Base-by-base conservation (phyloP, 2,329 filamentous ascomycete species). In the Diplodia scrobiculata region DNA sequence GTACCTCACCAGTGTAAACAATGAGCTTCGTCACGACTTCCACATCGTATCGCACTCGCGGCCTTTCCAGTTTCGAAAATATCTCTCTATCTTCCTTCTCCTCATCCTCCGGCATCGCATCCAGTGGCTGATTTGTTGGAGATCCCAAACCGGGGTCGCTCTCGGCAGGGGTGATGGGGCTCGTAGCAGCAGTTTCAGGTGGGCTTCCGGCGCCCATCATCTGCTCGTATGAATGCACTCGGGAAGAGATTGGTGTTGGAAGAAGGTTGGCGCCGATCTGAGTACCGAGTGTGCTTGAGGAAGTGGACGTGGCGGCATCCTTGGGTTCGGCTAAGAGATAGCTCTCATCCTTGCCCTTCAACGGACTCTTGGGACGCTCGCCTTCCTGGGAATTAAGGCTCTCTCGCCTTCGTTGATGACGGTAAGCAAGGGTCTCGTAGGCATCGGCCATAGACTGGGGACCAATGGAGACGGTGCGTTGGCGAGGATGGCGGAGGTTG, bases 21-120 rank as follows among this genome's bases (percentile, higher is more conserved):
- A 99, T 90, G 68, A 99, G 79, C 79, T 97, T 98, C 5, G 95
- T 98, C 45, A 99, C 90, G 47, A 99, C 94, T 78, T 99, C 95
- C n/a, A 98, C 94, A 78, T 99, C 95, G 74, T 98, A 99, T 71
- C 93, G 84, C 67, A 97, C 93, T 70, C 95, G 87, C 58, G 95
- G 92, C 79, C 90, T 91, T 69, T 92, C 89, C 65, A 98, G 83
- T 74, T 85, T 87, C 52, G 88, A 89, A 77, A 98, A 97, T 76
- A 98, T 89, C 75, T 96, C 90, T 71, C 76, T 70, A 50, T 78
- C 76, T 67, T 80, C 77, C 13, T 74, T 75, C 54, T 77, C 73
- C 64, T 78, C 75, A 5, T 76, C 75, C 21, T 68, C 51, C 14
- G 32, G 10, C 52, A 19, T 36, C 21, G 48, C 50, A 58, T 70